Base-by-base conservation (phyloP, 1,139 yeast genomes). In the Blastobotrys ciferrii region DNA sequence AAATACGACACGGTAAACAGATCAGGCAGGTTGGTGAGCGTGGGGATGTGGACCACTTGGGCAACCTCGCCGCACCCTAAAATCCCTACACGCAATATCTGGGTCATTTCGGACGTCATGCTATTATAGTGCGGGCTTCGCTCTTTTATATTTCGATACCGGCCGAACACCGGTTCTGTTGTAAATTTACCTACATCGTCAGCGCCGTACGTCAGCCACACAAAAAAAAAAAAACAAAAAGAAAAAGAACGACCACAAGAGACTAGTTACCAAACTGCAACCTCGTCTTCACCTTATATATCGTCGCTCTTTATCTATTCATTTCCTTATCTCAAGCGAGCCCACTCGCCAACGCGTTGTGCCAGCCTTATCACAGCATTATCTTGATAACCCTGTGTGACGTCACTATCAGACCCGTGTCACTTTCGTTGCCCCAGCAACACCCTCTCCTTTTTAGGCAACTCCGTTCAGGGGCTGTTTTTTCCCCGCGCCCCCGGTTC, bases 1-100 rank as follows among this genome's bases (percentile, higher is more conserved):
- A 40, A n/a, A 30, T 40, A 30, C 20, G 33, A 18, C 5, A 40
- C 23, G 6, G 32, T 17, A 19, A 18, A 40, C 32, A n/a, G 15
- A 4, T 40, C 32, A 6, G 35, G n/a, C 35, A 40, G 35, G 35
- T 40, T 40, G 20, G 31, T 25, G 13, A 40, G 32, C 14, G 43
- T 40, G n/a, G 43, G 43, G 6, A 40, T 25, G 19, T 40, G 43
- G n/a, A 40, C 32, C 31, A 40, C 43, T 28, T 40, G 43, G 17
- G 43, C 43, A 3, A 40, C 43, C 23, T 40, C 43, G 11, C 43
- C 43, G 43, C 43, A 40, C 9, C 43, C 43, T 4, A 40, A 3
- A 17, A 40, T 40, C 11, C 43, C 43, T 7, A 40, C 43, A 12
- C 43, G 13, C 14, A 40, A 13, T 3, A 38, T 25, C 30, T 33